phyloP scores from a whole-genome alignment of 2,329 filamentous ascomycete genomes.

The Aspergillus tamarii region DNA sequence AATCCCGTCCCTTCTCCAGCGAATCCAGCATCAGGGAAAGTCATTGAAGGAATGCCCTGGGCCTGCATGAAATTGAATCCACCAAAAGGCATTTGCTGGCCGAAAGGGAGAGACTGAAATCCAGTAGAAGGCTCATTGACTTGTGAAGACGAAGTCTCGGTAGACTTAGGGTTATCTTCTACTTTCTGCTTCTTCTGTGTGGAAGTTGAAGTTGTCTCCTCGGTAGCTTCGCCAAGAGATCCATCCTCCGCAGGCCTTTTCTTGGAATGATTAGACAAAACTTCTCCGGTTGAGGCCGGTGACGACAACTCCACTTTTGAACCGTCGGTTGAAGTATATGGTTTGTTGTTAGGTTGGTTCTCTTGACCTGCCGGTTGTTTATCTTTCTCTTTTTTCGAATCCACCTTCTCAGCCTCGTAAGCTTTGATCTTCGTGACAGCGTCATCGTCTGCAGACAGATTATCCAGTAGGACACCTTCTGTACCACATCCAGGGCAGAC shows the following conservation, averaged over 20 bases:
- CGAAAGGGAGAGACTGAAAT: constrained; percentile 31
- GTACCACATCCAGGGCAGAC: constrained; percentile 89
- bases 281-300: constrained; percentile 36
- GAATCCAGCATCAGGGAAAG: constrained; percentile 40
- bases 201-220: constrained; percentile 40
- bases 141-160: constrained; percentile 17
- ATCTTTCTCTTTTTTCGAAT: constrained; percentile 48
- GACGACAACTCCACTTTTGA: constrained; percentile 29
- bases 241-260: constrained; percentile 83
- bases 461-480: constrained; percentile 90
- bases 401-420: constrained; percentile 62
- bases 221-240: constrained; percentile 55
- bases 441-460: constrained; percentile 82
- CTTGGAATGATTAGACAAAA: constrained; percentile 56
- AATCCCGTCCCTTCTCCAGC: constrained; percentile 35
- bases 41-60: constrained; percentile 34
- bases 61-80: constrained; percentile 37
- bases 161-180: constrained; percentile 34
- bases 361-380: constrained; percentile 36
- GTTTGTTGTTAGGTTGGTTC: constrained; percentile 23
- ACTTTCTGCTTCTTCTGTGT: constrained; percentile 49
- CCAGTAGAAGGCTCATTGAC: constrained; percentile 20
- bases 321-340: constrained; percentile 18
- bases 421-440: constrained; percentile 75
- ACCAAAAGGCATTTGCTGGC: constrained; percentile 40